Percentiles rank a stretch among this genome's conserved stretches.
Evolutionary conservation across 345 rosid genomes (phyloP).

Genomic region (Psidium friedrichsthalianum): DNA sequence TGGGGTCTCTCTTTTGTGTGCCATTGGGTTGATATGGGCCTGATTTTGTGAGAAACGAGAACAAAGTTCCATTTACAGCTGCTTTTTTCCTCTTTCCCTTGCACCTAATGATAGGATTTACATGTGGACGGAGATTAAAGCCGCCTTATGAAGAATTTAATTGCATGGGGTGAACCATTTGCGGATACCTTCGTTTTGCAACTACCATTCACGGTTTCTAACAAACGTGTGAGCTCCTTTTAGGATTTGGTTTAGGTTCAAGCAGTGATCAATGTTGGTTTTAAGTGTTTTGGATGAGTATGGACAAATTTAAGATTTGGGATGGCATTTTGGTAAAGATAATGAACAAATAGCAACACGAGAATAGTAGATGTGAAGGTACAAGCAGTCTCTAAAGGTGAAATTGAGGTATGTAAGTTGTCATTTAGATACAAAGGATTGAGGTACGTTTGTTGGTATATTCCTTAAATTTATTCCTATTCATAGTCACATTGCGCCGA

Average conservation of each 20-base stretch:
- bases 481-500: not conserved
- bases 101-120: not conserved
- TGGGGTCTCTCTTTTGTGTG: too few relatives aligned
- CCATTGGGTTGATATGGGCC: too few relatives aligned
- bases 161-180: not conserved
- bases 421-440: not conserved
- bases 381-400: not conserved
- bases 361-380: not conserved
- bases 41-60: too few relatives aligned
- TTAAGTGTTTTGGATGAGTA: not conserved
- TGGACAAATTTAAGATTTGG: not conserved
- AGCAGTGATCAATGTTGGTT: not conserved
- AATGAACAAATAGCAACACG: not conserved
- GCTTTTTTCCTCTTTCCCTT: not conserved
- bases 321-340: not conserved
- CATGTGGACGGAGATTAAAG: not conserved
- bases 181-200: not conserved
- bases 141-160: not conserved
- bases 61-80: not conserved
- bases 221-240: not conserved
- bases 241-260: not conserved
- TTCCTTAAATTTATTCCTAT: too few relatives aligned
- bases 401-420: not conserved
- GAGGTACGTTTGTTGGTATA: not conserved
- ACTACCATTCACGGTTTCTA: not conserved